phyloP scores from a whole-genome alignment of 2,329 filamentous ascomycete species.

The Aspergillus sp. region DNA sequence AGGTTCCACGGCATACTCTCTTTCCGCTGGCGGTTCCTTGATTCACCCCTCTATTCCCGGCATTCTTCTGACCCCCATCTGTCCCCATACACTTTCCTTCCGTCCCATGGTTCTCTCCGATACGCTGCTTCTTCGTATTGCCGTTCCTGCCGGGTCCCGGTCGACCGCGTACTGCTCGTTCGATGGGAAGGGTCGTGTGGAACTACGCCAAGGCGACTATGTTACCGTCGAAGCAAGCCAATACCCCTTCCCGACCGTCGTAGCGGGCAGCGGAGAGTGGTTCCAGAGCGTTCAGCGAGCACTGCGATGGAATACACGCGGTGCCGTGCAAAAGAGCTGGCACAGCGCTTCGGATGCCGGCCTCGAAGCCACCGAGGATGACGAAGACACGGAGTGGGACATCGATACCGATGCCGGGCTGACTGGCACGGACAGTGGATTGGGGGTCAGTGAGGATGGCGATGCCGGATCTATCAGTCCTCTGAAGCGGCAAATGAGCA shows the following conservation, averaged over 20 bases:
- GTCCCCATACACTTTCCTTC: conserved; percentile 95
- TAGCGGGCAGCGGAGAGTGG: conserved; percentile 88
- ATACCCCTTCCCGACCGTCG: conserved; percentile 96
- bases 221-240: conserved; percentile 95
- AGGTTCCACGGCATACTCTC: conserved; percentile 88
- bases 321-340: conserved; percentile 88
- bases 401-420: conserved; percentile 76
- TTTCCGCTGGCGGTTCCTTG: conserved; percentile 91
- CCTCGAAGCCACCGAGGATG: conserved; percentile 48
- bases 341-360: conserved; percentile 49
- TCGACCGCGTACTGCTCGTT: conserved; percentile 97
- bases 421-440: conserved; percentile 48
- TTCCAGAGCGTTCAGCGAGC: conserved; percentile 93
- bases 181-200: conserved; percentile 93
- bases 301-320: conserved; percentile 90
- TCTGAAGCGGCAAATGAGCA: conserved; percentile 71
- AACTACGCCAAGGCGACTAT: conserved; percentile 88
- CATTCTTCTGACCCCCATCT: conserved; percentile 95
- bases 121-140: conserved; percentile 86
- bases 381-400: conserved; percentile 73
- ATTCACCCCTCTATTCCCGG: conserved; percentile 97
- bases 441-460: conserved; percentile 68
- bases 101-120: conserved; percentile 97
- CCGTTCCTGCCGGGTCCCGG: conserved; percentile 79
- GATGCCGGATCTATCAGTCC: conserved; percentile 61